Base-by-base conservation (phyloP, 306 rosid species). In the Quercus suber region DNA sequence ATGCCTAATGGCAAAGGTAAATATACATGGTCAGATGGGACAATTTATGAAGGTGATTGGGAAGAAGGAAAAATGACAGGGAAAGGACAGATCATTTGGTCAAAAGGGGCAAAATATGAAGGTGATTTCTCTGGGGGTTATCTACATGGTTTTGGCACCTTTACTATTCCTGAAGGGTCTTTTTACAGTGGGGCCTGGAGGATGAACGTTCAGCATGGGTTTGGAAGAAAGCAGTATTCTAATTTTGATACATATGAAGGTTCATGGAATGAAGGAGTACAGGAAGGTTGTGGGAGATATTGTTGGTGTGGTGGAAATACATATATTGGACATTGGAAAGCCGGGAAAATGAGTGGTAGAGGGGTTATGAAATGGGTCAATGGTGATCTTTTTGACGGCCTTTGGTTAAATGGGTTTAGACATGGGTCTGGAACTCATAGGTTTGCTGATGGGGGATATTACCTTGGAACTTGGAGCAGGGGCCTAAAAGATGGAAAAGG, bases 401-500 rank as follows among this genome's bases (percentile, higher is more conserved):
- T 73, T 72, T 95, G 99, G 99, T 61, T 80, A 71, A 88, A 91
- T 81, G 99, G 97, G 49, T 78, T 89, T 41, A 86, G 89, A 80
- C 89, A 95, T 74, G 98, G 99, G 56, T 89, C 83, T 59, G 99
- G 99, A 69, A 89, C 90, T 72, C 91, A 91, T 84, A 82, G 86
- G 81, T 95, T 88, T 79, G 81, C 87, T 14, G 94, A 89, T 75
- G 96, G 99, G 21, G 97, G 89, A 53, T 86, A 88, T 83, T 95
- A 93, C 86, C 76, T 90, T 69, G 99, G 99, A 76, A 89, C 86
- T 28, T 95, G 99, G 99, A 87, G 96, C 84, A 86, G 71, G 67
- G 97, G 88, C 49, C 85, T 93, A 76, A 95, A 95, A 84, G 99
- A 95, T 86, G 99, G 99, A 53, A 93, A 89, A 80, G 99, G 99